phyloP scores from a whole-genome alignment of 2,329 filamentous ascomycete species.

The Ceratocystis alfenasii region DNA sequence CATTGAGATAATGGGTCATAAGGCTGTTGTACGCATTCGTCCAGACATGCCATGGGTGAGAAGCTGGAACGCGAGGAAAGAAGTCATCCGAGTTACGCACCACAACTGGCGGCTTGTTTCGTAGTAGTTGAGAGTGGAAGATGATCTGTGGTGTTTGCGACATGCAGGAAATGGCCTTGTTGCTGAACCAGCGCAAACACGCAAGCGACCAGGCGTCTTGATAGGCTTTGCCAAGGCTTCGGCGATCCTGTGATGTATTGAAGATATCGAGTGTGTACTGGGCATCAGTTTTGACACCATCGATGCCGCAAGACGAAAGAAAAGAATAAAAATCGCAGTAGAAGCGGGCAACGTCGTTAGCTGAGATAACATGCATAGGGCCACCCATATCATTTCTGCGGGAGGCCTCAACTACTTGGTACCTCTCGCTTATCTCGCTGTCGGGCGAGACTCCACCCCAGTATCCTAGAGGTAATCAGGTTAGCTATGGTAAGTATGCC shows the following conservation, averaged over 20 bases:
- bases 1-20: slow-evolving; percentile 71
- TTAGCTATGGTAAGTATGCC: slow-evolving; percentile 24
- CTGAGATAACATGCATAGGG: slow-evolving; percentile 59
- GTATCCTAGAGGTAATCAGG: slow-evolving; percentile 43
- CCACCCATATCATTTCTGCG: slow-evolving; percentile 43
- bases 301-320: slow-evolving; percentile 59
- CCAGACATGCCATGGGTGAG: slow-evolving; percentile 92
- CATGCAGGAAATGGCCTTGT: slow-evolving; percentile 84
- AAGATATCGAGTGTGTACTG: slow-evolving; percentile 82
- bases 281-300: slow-evolving; percentile 84
- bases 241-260: slow-evolving; percentile 54
- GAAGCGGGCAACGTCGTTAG: slow-evolving; percentile 60
- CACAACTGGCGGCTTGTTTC: slow-evolving; percentile 59
- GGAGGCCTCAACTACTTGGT: slow-evolving; percentile 55
- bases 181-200: slow-evolving; percentile 64
- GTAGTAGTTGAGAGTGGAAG: slow-evolving; percentile 70
- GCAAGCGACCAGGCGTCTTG: slow-evolving; percentile 78
- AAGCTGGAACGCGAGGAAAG: slow-evolving; percentile 68
- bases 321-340: slow-evolving; percentile 91
- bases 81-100: slow-evolving; percentile 86
- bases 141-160: slow-evolving; percentile 76
- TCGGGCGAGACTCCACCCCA: slow-evolving; percentile 78
- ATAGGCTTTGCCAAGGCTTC: slow-evolving; percentile 59
- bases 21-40: slow-evolving; percentile 82
- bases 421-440: slow-evolving; percentile 61